Percentiles rank a stretch among this genome's conserved stretches.
Evolutionary conservation across 2,329 filamentous ascomycete genomes (phyloP).

Genomic region (Pleoardoris graminearum): DNA sequence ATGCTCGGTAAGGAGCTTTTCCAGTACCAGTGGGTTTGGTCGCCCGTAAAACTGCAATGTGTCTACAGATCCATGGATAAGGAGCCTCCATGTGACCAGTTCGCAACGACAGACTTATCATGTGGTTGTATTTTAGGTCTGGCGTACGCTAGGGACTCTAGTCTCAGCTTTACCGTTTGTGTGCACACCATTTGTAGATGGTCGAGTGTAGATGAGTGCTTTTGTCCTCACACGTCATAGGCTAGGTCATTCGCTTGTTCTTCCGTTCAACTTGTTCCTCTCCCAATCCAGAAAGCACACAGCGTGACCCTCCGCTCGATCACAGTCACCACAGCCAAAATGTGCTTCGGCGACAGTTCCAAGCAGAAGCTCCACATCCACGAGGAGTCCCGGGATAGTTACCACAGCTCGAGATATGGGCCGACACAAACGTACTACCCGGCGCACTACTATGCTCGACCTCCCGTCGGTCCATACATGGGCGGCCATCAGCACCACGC

Average conservation of each 20-base stretch:
- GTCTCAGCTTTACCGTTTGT: background rate
- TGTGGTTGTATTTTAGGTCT: background rate
- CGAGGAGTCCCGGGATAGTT: constrained; percentile 17
- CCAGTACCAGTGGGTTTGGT: too few species aligned
- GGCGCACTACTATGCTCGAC: constrained; percentile 27
- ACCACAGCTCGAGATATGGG: constrained; percentile 19
- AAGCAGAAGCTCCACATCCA: constrained; percentile 22
- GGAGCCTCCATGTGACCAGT: too few species aligned
- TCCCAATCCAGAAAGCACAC: background rate
- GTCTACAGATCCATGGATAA: too few species aligned
- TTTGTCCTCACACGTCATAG: constrained; percentile 2
- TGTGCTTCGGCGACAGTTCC: constrained; percentile 31
- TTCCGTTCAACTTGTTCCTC: background rate
- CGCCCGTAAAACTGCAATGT: too few species aligned
- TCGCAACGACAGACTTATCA: background rate
- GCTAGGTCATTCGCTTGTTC: background rate
- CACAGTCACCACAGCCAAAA: constrained; percentile 8
- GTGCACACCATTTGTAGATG: too few species aligned
- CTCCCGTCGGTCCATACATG: constrained; percentile 17
- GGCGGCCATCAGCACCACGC: background rate
- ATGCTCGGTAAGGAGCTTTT: too few species aligned
- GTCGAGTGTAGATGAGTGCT: background rate
- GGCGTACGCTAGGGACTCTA: background rate
- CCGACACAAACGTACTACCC: constrained; percentile 33
- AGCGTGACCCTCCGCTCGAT: background rate